Evolutionary conservation across 352 stramenopile genomes (phyloP).

Genomic region (Pythium monospermum): DNA sequence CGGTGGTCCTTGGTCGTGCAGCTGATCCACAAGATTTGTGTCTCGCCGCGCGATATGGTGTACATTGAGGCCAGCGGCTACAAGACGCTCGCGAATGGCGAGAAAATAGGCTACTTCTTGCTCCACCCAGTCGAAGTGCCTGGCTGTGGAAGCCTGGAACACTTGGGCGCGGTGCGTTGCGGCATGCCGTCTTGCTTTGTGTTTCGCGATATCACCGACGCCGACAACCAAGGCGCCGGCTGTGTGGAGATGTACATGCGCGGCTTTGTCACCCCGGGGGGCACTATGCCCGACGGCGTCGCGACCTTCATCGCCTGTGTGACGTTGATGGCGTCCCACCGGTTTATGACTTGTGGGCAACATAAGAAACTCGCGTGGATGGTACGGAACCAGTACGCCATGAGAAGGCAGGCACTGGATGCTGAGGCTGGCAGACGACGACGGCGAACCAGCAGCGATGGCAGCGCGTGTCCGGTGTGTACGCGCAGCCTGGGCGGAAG

Average conservation of each 20-base stretch:
- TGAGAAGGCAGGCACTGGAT: too few species aligned
- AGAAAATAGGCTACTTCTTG: conserved; percentile 7
- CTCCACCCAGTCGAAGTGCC: conserved; percentile 11
- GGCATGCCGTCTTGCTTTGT: conserved; percentile 44
- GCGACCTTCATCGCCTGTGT: neutral
- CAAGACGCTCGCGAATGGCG: neutral
- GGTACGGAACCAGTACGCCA: too few species aligned
- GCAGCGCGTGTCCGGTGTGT: conserved; percentile 6
- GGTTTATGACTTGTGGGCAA: conserved; percentile 2
- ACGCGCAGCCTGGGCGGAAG: neutral
- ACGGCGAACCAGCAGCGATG: too few species aligned
- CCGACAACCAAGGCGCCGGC: conserved; percentile 23
- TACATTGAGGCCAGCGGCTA: conserved; percentile 9
- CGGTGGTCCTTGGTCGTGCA: conserved; percentile 12
- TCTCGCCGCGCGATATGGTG: conserved; percentile 6
- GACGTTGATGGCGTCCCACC: conserved; percentile 1
- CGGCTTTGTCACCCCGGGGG: conserved; percentile 33
- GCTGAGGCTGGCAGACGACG: too few species aligned
- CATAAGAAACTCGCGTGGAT: conserved; percentile 18
- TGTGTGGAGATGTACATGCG: conserved; percentile 45
- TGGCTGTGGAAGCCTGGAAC: conserved; percentile 2
- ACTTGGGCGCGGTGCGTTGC: conserved; percentile 30
- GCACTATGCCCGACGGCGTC: conserved; percentile 3
- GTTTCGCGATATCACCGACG: conserved; percentile 36
- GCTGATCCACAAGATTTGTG: conserved; percentile 4